phyloP scores from a whole-genome alignment of 2,329 filamentous ascomycete species.

The Sclerotiophoma versabilis region DNA sequence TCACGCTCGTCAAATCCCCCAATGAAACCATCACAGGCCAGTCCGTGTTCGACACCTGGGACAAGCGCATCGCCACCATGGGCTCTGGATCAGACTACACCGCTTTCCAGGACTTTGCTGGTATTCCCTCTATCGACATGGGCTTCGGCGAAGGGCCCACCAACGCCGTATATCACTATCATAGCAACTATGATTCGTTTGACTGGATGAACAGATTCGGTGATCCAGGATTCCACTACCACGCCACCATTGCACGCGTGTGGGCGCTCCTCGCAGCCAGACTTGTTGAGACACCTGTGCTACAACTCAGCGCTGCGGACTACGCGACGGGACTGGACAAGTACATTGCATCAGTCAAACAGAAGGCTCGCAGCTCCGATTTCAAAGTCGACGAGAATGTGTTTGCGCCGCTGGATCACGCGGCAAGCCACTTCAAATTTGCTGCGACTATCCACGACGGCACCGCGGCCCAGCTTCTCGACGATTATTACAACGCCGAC shows the following conservation, averaged over 20 bases:
- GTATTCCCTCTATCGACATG: constrained; percentile 58
- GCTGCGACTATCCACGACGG: constrained; percentile 61
- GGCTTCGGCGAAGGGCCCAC: constrained; percentile 51
- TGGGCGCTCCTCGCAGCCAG: constrained; percentile 56
- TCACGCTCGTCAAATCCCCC: constrained; percentile 52
- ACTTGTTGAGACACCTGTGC: constrained; percentile 56
- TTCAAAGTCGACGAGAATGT: constrained; percentile 37
- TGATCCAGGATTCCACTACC: constrained; percentile 68
- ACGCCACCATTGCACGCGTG: constrained; percentile 58
- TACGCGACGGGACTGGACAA: constrained; percentile 52
- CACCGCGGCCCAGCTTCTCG: constrained; percentile 55
- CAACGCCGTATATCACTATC: constrained; percentile 73
- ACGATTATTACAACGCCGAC: constrained; percentile 54
- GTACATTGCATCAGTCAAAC: constrained; percentile 54
- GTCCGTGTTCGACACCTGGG: constrained; percentile 71
- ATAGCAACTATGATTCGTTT: constrained; percentile 84
- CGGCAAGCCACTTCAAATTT: constrained; percentile 58
- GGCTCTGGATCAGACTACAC: constrained; percentile 61
- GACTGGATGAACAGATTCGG: constrained; percentile 84
- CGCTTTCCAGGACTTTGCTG: constrained; percentile 61
- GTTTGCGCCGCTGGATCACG: constrained; percentile 54
- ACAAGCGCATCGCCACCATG: constrained; percentile 63
- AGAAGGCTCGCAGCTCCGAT: constrained; percentile 32
- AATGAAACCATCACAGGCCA: constrained; percentile 76
- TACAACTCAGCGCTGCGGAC: constrained; percentile 56